phyloP scores from a whole-genome alignment of 306 rosid species.

The Lupinus albus region DNA sequence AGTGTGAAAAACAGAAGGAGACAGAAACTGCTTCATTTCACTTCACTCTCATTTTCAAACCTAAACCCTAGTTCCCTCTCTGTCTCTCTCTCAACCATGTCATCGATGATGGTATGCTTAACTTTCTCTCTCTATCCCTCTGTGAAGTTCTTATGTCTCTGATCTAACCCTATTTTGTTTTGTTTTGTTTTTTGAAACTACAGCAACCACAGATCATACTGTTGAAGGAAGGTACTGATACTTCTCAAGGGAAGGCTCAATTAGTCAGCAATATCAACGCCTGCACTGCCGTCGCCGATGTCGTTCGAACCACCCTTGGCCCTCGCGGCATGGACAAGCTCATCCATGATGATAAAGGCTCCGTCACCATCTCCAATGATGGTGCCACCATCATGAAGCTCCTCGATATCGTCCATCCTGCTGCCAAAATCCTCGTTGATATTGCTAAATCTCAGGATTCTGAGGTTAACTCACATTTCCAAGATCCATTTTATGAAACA shows the following conservation, averaged over 20 bases:
- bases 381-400: constrained; percentile 99
- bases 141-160: not conserved
- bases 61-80: constrained; percentile 54
- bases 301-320: constrained; percentile 86
- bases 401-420: constrained; percentile 91
- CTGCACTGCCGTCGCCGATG: constrained; percentile 90
- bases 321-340: constrained; percentile 99
- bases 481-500: not conserved
- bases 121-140: constrained; percentile 19
- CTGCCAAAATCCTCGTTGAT: constrained; percentile 94
- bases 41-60: not conserved
- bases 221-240: constrained; percentile 92
- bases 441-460: constrained; percentile 97
- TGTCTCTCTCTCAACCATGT: constrained; percentile 51
- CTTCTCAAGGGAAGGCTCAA: constrained; percentile 95
- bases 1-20: too few species aligned
- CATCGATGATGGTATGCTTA: constrained; percentile 77
- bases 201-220: constrained; percentile 99
- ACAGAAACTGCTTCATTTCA: not conserved
- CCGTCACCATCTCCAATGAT: constrained; percentile 90
- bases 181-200: not conserved
- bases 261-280: constrained; percentile 95
- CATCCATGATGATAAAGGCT: constrained; percentile 89
- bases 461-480: constrained; percentile 55
- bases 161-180: not conserved